Evolutionary conservation across 306 rosid genomes (phyloP).

Genomic region (Rosa lucieae): DNA sequence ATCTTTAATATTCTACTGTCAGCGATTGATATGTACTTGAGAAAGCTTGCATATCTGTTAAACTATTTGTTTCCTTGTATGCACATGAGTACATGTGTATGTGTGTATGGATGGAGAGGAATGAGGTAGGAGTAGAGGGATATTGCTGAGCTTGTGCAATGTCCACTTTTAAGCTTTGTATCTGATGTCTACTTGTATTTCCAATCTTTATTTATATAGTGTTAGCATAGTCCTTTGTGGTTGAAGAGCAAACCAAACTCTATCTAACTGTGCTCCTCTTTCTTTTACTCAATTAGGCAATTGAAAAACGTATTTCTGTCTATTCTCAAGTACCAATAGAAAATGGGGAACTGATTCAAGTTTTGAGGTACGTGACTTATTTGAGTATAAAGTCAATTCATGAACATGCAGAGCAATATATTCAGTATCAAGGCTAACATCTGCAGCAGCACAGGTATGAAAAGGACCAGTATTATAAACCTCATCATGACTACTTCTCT

Average conservation of each 20-base stretch:
- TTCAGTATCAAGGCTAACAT: constrained; percentile 59
- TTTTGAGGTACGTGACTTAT: constrained; percentile 69
- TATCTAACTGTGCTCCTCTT: not conserved
- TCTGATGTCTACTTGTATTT: not conserved
- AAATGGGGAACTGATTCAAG: constrained; percentile 94
- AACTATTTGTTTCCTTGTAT: not conserved
- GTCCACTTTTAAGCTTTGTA: not conserved
- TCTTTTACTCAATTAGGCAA: constrained; percentile 52
- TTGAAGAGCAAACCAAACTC: constrained; percentile 1
- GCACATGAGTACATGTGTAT: not conserved
- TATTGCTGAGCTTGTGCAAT: not conserved
- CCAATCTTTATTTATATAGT: not conserved
- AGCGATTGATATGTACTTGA: not conserved
- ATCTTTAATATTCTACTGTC: no score
- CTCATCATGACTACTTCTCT: constrained; percentile 97
- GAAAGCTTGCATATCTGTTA: constrained; percentile 5
- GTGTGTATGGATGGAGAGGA: not conserved
- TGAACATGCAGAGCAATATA: constrained; percentile 23
- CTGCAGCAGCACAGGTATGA: constrained; percentile 97
- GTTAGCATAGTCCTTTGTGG: not conserved
- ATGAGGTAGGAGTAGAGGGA: constrained; percentile 9
- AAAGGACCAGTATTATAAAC: constrained; percentile 78
- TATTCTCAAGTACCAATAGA: constrained; percentile 89
- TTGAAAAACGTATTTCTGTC: constrained; percentile 91
- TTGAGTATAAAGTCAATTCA: constrained; percentile 8